phyloP scores from a whole-genome alignment of 129 eudicot genomes.

The Glebionis coronaria region DNA sequence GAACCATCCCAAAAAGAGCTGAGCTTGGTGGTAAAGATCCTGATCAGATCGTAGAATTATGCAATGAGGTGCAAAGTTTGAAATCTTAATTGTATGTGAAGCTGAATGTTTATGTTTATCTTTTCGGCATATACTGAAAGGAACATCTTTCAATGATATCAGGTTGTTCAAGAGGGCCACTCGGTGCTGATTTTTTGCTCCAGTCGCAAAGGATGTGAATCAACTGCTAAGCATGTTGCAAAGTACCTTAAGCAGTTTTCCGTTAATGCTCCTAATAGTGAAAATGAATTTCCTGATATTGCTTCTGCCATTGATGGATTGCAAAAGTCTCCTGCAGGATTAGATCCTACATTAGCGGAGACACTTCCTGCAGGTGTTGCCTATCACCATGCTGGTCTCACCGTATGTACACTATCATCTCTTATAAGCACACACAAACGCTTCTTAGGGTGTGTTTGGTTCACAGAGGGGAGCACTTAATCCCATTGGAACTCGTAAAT shows the following conservation, averaged over 20 bases:
- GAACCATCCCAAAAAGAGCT: slow-evolving; percentile 64
- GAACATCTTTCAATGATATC: slow-evolving; percentile 13
- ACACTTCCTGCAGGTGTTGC: slow-evolving; percentile 96
- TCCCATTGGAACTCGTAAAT: neutral
- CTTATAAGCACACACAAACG: neutral
- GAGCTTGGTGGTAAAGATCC: slow-evolving; percentile 98
- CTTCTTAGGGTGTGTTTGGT: neutral
- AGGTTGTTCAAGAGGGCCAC: slow-evolving; percentile 99
- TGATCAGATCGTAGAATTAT: slow-evolving; percentile 81
- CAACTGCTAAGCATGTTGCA: slow-evolving; percentile 93
- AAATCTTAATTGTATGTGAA: slow-evolving; percentile 14
- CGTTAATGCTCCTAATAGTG: slow-evolving; percentile 36
- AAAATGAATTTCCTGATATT: slow-evolving; percentile 55
- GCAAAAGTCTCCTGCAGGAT: slow-evolving; percentile 83
- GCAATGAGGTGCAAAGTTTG: slow-evolving; percentile 71
- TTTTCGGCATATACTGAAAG: slow-evolving; percentile 16
- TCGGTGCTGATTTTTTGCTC: slow-evolving; percentile 94
- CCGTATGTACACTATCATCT: slow-evolving; percentile 44
- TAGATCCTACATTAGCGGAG: slow-evolving; percentile 79
- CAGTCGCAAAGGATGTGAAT: slow-evolving; percentile 96
- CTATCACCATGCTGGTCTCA: slow-evolving; percentile 99
- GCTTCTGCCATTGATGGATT: slow-evolving; percentile 73
- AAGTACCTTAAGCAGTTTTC: slow-evolving; percentile 64
- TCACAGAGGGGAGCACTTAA: neutral
- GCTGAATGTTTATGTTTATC: slow-evolving; percentile 12